phyloP scores from a whole-genome alignment of 805 yeast genomes.

The Barnettozyma californica region DNA sequence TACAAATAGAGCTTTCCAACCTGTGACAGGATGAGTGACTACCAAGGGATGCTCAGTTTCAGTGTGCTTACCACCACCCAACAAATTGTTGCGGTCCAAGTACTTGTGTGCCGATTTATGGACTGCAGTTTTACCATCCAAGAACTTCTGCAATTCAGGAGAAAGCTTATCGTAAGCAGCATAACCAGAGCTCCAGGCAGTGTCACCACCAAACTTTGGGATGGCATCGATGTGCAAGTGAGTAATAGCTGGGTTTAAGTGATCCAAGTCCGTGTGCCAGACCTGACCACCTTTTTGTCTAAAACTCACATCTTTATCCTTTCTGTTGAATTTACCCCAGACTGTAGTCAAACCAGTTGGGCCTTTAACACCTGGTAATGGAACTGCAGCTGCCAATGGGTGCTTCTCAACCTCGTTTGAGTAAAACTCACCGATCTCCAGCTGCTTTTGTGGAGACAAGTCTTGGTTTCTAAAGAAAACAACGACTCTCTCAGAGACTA shows the following conservation, averaged over 20 bases:
- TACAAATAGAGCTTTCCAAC: slow-evolving; percentile 52
- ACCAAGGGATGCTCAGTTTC: slow-evolving; percentile 52
- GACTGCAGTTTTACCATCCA: slow-evolving; percentile 50
- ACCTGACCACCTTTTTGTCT: slow-evolving; percentile 18
- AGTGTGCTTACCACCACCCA: slow-evolving; percentile 39
- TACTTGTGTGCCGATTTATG: slow-evolving; percentile 37
- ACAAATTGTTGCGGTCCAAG: slow-evolving; percentile 38
- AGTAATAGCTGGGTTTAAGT: slow-evolving; percentile 53
- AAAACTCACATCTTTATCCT: slow-evolving; percentile 5
- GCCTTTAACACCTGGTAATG: slow-evolving; percentile 19
- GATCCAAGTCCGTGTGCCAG: slow-evolving; percentile 53
- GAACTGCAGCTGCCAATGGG: slow-evolving; percentile 31
- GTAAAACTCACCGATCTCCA: slow-evolving; percentile 13
- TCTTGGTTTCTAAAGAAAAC: slow-evolving; percentile 35
- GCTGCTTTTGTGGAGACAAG: slow-evolving; percentile 15
- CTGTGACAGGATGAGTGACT: slow-evolving; percentile 61
- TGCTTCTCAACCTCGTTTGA: slow-evolving; percentile 38
- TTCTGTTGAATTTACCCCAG: slow-evolving; percentile 26
- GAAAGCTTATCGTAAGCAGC: slow-evolving; percentile 53
- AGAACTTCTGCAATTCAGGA: slow-evolving; percentile 43
- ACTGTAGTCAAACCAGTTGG: slow-evolving; percentile 34
- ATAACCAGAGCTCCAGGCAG: slow-evolving; percentile 51
- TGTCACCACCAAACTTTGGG: slow-evolving; percentile 49
- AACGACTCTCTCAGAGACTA: slow-evolving; percentile 45
- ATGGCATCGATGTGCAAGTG: slow-evolving; percentile 46